phyloP scores from a whole-genome alignment of 2,329 filamentous ascomycete species.

The Tricladium varicosporioides region DNA sequence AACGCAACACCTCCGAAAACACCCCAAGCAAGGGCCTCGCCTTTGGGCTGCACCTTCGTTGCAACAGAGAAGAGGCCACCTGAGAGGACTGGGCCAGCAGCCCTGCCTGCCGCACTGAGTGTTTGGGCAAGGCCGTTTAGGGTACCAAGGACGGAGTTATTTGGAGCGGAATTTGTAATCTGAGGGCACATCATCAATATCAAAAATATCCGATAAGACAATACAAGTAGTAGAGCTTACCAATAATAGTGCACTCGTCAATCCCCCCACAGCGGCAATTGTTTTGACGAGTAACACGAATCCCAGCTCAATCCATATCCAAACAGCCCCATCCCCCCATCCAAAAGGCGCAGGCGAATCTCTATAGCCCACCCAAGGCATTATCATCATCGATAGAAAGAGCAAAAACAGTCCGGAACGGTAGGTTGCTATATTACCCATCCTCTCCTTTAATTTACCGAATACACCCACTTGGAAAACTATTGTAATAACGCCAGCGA shows the following conservation, averaged over 20 bases:
- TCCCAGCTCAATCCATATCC: conserved; percentile 81
- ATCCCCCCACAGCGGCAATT: conserved; percentile 82
- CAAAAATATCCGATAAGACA: background rate
- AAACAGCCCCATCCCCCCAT: conserved; percentile 59
- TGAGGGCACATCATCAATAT: conserved; percentile 34
- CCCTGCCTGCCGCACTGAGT: conserved; percentile 84
- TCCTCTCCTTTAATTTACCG: conserved; percentile 69
- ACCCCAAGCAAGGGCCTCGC: conserved; percentile 82
- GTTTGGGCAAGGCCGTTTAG: conserved; percentile 94
- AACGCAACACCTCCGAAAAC: conserved; percentile 82
- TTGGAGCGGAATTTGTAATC: conserved; percentile 92
- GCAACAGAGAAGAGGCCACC: conserved; percentile 83
- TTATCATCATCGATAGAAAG: conserved; percentile 76
- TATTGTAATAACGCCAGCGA: conserved; percentile 83
- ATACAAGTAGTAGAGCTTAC: conserved; percentile 49
- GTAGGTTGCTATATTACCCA: conserved; percentile 87
- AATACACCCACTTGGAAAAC: conserved; percentile 87
- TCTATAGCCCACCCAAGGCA: conserved; percentile 86
- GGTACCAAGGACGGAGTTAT: conserved; percentile 80
- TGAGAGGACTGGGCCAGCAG: conserved; percentile 83
- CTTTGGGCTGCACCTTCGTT: conserved; percentile 70
- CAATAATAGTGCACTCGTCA: conserved; percentile 86
- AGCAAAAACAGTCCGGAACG: conserved; percentile 75
- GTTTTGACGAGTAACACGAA: conserved; percentile 83
- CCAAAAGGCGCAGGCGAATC: conserved; percentile 56